Percentiles rank a stretch among this genome's conserved stretches.
Evolutionary conservation across 2,329 filamentous ascomycete genomes (phyloP).

Genomic region (Xylariales sp.): DNA sequence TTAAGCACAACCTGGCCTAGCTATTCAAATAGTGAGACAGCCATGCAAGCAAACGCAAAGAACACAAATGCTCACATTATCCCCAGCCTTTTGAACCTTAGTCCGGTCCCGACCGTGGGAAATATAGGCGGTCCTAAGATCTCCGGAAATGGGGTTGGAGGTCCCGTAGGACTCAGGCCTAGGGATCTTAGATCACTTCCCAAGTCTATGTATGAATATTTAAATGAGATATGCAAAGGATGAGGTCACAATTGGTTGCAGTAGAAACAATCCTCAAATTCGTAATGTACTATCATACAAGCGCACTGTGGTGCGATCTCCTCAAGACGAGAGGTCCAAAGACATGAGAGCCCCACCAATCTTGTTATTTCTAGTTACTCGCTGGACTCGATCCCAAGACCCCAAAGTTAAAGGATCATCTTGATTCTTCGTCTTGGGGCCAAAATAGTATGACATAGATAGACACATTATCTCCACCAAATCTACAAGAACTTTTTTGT

Average conservation of each 20-base stretch:
- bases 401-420: slow-evolving; percentile 15
- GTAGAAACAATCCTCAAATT: slow-evolving; percentile 34
- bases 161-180: no score
- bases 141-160: no score
- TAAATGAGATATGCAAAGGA: not conserved
- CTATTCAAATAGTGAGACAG: no score
- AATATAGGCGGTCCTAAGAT: no score
- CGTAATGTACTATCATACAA: slow-evolving; percentile 48
- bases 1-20: no score
- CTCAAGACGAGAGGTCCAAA: slow-evolving; percentile 34
- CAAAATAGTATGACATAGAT: slow-evolving; percentile 37
- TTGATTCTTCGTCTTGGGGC: slow-evolving; percentile 27
- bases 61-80: no score
- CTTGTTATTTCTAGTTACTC: slow-evolving; percentile 28
- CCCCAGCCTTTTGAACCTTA: no score
- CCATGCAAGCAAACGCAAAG: no score
- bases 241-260: slow-evolving; percentile 65
- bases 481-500: slow-evolving; percentile 43
- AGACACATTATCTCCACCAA: slow-evolving; percentile 43
- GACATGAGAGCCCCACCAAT: slow-evolving; percentile 31
- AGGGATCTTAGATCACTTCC: no score
- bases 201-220: not conserved
- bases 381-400: slow-evolving; percentile 30
- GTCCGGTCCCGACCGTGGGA: no score
- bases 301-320: slow-evolving; percentile 38